Conservation (phyloP, 2,329 filamentous ascomycete species). For the Cladorrhinum sp. region DNA sequence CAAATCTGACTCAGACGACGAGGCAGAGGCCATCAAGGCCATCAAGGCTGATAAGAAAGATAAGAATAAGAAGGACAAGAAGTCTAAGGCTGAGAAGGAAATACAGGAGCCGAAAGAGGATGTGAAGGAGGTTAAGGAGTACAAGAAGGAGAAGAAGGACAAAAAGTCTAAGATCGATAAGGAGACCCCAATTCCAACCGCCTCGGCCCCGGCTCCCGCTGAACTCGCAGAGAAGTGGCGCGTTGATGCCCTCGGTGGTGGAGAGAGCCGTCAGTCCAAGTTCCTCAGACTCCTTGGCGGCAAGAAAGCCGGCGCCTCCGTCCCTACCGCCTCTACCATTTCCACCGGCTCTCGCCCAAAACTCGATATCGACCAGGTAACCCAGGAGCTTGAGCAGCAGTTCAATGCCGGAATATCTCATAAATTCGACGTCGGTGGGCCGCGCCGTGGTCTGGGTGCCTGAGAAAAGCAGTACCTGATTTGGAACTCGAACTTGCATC, state of each 20-base stretch:
- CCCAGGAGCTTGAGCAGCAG: constrained; percentile 55
- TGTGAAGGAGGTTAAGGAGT: constrained; percentile 16
- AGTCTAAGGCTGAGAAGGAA: background rate
- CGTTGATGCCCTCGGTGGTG: constrained; percentile 50
- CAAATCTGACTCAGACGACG: constrained; percentile 20
- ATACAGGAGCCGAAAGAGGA: constrained; percentile 9
- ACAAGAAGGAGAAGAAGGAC: constrained; percentile 15
- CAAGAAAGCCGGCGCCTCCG: constrained; percentile 41
- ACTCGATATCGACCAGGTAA: constrained; percentile 39
- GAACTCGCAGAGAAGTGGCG: constrained; percentile 48
- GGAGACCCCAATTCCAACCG: background rate
- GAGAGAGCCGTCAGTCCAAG: constrained; percentile 50
- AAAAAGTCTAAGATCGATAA: background rate
- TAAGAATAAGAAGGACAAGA: constrained; percentile 14
- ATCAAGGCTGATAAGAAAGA: constrained; percentile 11
- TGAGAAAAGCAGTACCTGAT: constrained; percentile 28
- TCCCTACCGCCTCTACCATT: constrained; percentile 9
- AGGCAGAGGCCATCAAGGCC: constrained; percentile 6
- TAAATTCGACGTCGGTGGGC: constrained; percentile 51
- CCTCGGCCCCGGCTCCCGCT: constrained; percentile 23
- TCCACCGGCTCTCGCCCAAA: constrained; percentile 27
- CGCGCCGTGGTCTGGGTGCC: constrained; percentile 53
- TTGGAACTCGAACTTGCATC: background rate
- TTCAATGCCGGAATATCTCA: constrained; percentile 55
- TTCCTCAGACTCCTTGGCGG: constrained; percentile 56